Evolutionary conservation across 2,329 filamentous ascomycete genomes (phyloP), one percentile per base, ranked within the genome.

Genomic region (Ophiostoma perfectum): DNA sequence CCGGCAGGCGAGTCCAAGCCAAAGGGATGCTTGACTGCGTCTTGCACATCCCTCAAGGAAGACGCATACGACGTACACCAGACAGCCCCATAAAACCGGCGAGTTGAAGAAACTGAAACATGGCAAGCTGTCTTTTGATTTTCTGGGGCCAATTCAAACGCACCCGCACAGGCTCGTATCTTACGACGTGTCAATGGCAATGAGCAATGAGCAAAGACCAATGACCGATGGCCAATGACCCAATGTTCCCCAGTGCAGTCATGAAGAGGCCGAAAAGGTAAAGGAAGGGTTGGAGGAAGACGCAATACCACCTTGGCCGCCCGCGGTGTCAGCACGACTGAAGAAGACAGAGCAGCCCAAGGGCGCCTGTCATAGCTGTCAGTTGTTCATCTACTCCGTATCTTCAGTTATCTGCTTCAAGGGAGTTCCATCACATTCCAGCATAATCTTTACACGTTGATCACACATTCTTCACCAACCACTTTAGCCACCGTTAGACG

Each of bases 51-150:
- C 58, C 9, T 14, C 27, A 5, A 6, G 38, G 58, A 62, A 41
- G 36, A 38, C 38, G 58, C 58, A 9, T 62, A 62, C 38, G n/a
- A 41, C n/a, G 41, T 41, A 41, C 58, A 62, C 4, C 36, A n/a
- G 16, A 47, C 27, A 38, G 58, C 38, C 58, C 58, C 36, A 38
- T 27, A 16, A 39, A 9, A 39, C 18, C 55, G 36, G 39, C 27
- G 39, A 38, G 27, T 39, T 38, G 58, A 62, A 39, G 36, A 41
- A 62, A 62, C 58, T 62, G 58, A 62, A 62, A 62, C 58, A 62
- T 62, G 58, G 38, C 45, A 49, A 16, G 45, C n/a, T 49, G 9
- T 16, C 38, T 39, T 62, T 62, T 41, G n/a, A 8, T 18, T 9
- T 55, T 55, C 27, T 55, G 49, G 49, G 8, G 49, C 49, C 18